Percentiles rank a stretch among this genome's conserved stretches.
Evolutionary conservation across 1,139 yeast species (phyloP).

Genomic region (Suhomyces atakaporum): DNA sequence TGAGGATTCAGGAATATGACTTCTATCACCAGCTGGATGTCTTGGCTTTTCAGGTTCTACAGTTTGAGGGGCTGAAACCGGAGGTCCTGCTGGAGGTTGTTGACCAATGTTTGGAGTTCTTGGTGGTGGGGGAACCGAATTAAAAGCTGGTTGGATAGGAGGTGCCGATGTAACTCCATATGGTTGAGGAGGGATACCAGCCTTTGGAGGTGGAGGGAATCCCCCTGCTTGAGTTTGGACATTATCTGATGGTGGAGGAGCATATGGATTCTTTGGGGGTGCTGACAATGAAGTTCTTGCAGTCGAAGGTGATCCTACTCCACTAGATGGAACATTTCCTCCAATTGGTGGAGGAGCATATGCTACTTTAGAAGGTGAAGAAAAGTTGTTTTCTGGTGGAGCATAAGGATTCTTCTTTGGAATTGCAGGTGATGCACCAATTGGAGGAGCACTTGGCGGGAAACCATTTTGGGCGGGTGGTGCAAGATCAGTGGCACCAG

Average conservation of each 20-base stretch:
- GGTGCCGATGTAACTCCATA: constrained; percentile 10
- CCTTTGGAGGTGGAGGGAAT: constrained; percentile 21
- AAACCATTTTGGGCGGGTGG: constrained; percentile 12
- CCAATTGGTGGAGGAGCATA: constrained; percentile 17
- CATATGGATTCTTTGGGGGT: constrained; percentile 45
- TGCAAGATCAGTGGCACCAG: constrained; percentile 14
- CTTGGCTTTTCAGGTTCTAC: constrained; percentile 30
- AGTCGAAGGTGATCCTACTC: constrained; percentile 5
- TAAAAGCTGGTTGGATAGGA: constrained; percentile 8
- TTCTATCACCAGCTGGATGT: constrained; percentile 70
- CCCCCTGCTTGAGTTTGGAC: constrained; percentile 9
- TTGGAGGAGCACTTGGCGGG: constrained; percentile 14
- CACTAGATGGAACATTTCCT: constrained; percentile 3
- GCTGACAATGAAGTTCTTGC: constrained; percentile 20
- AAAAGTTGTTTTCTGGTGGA: constrained; percentile 12
- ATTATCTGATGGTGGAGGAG: constrained; percentile 25
- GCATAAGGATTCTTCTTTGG: constrained; percentile 24
- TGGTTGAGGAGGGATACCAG: constrained; percentile 17
- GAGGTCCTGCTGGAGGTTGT: constrained; percentile 16
- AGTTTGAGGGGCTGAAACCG: constrained; percentile 22
- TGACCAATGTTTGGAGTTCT: constrained; percentile 12
- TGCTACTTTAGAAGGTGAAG: constrained; percentile 13
- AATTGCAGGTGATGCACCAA: constrained; percentile 16
- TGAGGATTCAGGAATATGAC: constrained; percentile 63
- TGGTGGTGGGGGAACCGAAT: constrained; percentile 15